phyloP scores from a whole-genome alignment of 139 green algal genomes.

The Raphidocelis subcapitata region DNA sequence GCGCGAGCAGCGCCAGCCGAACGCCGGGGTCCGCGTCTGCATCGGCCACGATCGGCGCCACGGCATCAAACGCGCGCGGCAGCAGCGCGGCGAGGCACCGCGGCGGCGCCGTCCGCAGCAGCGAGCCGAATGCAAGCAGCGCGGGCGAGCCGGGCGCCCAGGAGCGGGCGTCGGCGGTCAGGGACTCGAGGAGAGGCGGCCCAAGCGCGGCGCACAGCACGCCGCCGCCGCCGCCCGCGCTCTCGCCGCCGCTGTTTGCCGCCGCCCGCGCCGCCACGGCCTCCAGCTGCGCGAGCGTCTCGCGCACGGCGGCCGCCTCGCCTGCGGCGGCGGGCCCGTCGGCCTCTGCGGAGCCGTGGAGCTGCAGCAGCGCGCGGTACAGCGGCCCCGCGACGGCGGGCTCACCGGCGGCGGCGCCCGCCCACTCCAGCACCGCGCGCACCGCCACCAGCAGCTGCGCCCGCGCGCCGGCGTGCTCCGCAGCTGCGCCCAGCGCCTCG shows the following conservation, averaged over 20 bases:
- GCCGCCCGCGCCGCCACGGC: not conserved
- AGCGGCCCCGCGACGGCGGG: slow-evolving; percentile 33
- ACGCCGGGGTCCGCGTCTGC: slow-evolving; percentile 46
- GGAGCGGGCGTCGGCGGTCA: slow-evolving; percentile 4
- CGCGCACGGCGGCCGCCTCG: slow-evolving; percentile 8
- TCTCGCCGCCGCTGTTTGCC: slow-evolving; percentile 8
- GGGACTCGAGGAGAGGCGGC: not conserved
- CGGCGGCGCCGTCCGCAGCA: slow-evolving; percentile 46
- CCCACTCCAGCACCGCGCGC: slow-evolving; percentile 43
- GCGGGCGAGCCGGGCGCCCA: slow-evolving; percentile 31
- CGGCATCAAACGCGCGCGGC: not conserved
- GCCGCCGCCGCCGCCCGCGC: slow-evolving; percentile 10
- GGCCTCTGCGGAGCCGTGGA: slow-evolving; percentile 42
- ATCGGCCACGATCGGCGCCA: slow-evolving; percentile 22
- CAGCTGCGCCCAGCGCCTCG: slow-evolving; percentile 24
- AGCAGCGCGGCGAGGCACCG: slow-evolving; percentile 32
- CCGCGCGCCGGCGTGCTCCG: slow-evolving; percentile 46
- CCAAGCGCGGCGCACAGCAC: not conserved
- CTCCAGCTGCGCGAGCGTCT: not conserved
- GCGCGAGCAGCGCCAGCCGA: slow-evolving; percentile 45
- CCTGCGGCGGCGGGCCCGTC: slow-evolving; percentile 9
- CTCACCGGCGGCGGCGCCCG: slow-evolving; percentile 5
- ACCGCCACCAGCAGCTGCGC: slow-evolving; percentile 53
- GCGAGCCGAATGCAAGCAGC: slow-evolving; percentile 43
- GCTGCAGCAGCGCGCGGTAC: slow-evolving; percentile 57